These are phyloP conservation scores for Cryphonectria nitschkei DNA, from an alignment of 2,329 filamentous ascomycete species.

Conservation along the genomic window DNA sequence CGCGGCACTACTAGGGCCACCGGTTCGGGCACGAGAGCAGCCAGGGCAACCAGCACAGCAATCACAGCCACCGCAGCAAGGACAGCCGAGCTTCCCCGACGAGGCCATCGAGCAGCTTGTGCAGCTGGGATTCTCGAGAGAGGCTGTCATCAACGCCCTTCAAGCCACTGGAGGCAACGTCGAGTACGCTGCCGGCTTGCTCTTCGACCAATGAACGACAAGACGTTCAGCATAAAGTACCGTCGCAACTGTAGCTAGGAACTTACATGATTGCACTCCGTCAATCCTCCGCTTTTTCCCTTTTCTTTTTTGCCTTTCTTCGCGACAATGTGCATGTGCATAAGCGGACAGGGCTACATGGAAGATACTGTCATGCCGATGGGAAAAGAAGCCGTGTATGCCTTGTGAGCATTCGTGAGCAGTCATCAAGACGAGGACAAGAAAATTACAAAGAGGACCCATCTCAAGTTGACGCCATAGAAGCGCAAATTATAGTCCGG, in stretches of 20 bases:
- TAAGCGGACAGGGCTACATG: conserved; percentile 23
- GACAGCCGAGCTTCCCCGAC: conserved; percentile 51
- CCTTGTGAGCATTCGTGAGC: conserved; percentile 3
- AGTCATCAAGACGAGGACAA: conserved; percentile 4
- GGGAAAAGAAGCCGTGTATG: not conserved
- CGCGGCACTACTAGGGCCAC: conserved; percentile 16
- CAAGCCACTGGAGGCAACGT: conserved; percentile 84
- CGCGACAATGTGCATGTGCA: conserved; percentile 24
- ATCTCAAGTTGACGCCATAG: conserved; percentile 12
- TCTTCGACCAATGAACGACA: conserved; percentile 51
- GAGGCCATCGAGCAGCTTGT: conserved; percentile 77
- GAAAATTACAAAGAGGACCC: not conserved
- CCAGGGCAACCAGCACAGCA: conserved; percentile 31
- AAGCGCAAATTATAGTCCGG: not conserved
- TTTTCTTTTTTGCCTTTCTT: not conserved
- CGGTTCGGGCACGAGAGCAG: conserved; percentile 35
- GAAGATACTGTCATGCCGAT: not conserved
- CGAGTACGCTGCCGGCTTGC: conserved; percentile 81
- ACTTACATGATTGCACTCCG: conserved; percentile 12
- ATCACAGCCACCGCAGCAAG: conserved; percentile 26
- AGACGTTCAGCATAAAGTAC: conserved; percentile 32
- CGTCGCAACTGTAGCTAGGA: conserved; percentile 13
- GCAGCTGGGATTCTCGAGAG: conserved; percentile 74
- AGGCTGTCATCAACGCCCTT: conserved; percentile 78
- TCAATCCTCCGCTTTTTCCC: not conserved